Conservation (phyloP, 2,329 filamentous ascomycete genomes). For the Ceratocystis variospora region DNA sequence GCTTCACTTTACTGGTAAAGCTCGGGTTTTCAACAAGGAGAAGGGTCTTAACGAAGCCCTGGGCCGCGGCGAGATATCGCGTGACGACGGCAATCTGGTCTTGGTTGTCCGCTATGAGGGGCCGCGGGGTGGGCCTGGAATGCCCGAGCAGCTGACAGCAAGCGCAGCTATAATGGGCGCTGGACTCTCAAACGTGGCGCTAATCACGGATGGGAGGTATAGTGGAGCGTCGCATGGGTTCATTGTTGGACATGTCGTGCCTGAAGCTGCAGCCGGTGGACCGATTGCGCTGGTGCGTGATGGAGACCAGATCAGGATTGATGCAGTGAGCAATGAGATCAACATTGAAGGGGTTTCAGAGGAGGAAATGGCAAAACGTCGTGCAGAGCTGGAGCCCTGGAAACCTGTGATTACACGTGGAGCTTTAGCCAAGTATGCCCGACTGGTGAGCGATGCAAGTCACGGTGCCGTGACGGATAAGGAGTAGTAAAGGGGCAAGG, state of each 20-base stretch:
- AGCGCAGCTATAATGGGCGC: conserved; percentile 88
- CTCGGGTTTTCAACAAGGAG: conserved; percentile 78
- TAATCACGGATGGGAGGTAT: conserved; percentile 87
- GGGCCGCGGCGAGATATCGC: conserved; percentile 46
- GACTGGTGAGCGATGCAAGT: conserved; percentile 77
- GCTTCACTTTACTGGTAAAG: conserved; percentile 63
- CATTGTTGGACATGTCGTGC: conserved; percentile 84
- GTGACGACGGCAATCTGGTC: conserved; percentile 60
- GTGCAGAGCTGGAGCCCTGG: conserved; percentile 56
- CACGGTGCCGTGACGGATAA: conserved; percentile 79
- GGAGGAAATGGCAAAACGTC: conserved; percentile 52
- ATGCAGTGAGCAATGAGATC: conserved; percentile 69
- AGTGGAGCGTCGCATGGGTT: conserved; percentile 81
- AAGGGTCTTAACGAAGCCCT: conserved; percentile 62
- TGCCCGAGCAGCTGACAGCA: conserved; percentile 88
- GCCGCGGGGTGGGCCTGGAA: conserved; percentile 82
- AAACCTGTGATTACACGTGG: conserved; percentile 63
- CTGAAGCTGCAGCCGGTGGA: conserved; percentile 77
- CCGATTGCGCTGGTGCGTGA: conserved; percentile 72
- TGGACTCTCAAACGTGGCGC: conserved; percentile 69
- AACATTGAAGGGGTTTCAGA: conserved; percentile 47
- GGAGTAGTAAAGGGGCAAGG: conserved; percentile 17
- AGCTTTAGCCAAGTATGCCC: conserved; percentile 77
- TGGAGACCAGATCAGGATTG: conserved; percentile 75
- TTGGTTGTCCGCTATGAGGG: conserved; percentile 88